phyloP scores from a whole-genome alignment of 176 grass and related monocot species.

The Musa schizocarpa region DNA sequence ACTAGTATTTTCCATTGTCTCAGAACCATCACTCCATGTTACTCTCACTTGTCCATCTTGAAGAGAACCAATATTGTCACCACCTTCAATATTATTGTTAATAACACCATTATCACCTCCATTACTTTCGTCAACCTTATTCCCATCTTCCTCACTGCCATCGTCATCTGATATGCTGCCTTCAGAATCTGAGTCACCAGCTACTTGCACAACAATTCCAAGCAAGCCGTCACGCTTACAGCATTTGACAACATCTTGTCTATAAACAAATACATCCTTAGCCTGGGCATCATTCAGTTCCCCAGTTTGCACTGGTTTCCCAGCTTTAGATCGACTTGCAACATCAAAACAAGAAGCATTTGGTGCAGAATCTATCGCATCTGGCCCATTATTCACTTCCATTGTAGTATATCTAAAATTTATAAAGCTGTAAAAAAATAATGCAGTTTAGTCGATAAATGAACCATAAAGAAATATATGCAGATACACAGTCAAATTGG shows the following conservation, averaged over 20 bases:
- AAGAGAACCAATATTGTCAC: constrained; percentile 44
- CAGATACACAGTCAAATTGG: neutral
- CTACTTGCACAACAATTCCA: constrained; percentile 78
- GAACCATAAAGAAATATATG: neutral
- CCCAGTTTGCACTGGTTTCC: neutral
- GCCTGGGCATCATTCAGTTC: neutral
- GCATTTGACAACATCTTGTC: constrained; percentile 69
- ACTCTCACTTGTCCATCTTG: constrained; percentile 67
- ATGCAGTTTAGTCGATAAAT: neutral
- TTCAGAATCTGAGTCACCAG: constrained; percentile 85
- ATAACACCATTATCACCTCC: constrained; percentile 33
- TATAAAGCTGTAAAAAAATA: neutral
- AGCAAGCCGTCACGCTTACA: constrained; percentile 33
- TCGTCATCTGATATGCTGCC: constrained; percentile 51
- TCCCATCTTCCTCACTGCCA: constrained; percentile 27
- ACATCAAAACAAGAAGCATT: neutral
- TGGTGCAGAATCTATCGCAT: neutral
- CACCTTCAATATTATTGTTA: constrained; percentile 29
- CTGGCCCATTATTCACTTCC: neutral
- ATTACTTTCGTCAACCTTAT: constrained; percentile 23
- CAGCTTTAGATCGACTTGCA: neutral
- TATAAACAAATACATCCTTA: constrained; percentile 52
- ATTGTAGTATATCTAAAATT: constrained; percentile 2
- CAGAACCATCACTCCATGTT: constrained; percentile 51
- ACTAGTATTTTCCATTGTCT: constrained; percentile 59